Base-by-base conservation (phyloP, 1,284 basidiomycete species). In the Trametes hirsuta region DNA sequence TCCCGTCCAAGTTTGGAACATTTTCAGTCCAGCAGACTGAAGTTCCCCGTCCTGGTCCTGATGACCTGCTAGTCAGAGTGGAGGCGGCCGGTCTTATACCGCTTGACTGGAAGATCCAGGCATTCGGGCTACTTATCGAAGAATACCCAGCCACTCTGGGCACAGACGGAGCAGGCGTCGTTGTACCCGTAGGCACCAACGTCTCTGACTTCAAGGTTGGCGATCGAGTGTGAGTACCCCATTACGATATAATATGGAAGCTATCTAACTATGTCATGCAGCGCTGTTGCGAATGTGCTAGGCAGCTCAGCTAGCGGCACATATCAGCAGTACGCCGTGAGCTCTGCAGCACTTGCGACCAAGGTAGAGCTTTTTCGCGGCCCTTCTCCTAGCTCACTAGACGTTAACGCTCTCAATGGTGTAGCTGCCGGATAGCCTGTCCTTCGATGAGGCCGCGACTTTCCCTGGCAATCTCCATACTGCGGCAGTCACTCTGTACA, bases 81-180 rank as follows among this genome's bases (percentile, higher is more conserved):
- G 72, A 75, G 45, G 73, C 78, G 6, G 73, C 75, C n/a, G 77
- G 74, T 12, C 72, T 81, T 47, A 80, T 81, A 60, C 79, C 79
- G 2, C 68, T 74, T 47, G 80, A 81, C 52, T 74, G 72, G 50
- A 76, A 74, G 58, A 70, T 79, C 36, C 74, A 73, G 47, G 70
- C 63, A n/a, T 66, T 64, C 47, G 75, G 71, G 0, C 61, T 72
- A 41, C 70, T 75, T 58, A 63, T 75, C 25, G 69, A 73, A 42
- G 71, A 68, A 24, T 79, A 74, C 52, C 79, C 84, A 9, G 75
- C 77, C 9, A 72, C 83, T 6, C 70, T 84, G 10, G 88, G 88
- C 6, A 77, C 73, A n/a, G 88, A 91, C 66, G 80, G 79, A 48
- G 80, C 82, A 30, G 88, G 88, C 10, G 74, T 79, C 4, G 80